Evolutionary conservation across 225 moss, liverwort and hornwort species (phyloP).

Genomic region (Lunularia cruciata): DNA sequence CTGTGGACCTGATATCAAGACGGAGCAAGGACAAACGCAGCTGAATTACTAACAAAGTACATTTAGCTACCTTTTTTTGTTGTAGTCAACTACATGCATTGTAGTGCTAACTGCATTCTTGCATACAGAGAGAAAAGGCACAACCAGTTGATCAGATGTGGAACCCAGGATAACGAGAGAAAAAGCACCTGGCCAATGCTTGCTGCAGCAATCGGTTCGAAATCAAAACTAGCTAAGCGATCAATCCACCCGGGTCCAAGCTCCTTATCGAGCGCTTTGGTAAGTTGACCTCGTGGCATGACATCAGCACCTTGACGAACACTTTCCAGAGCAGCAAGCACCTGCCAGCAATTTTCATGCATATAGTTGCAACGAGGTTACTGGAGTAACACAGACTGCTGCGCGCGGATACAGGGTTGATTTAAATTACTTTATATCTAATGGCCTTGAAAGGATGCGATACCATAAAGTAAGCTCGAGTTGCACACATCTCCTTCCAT

Average conservation of each 20-base stretch:
- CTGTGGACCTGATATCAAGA: slow-evolving; percentile 69
- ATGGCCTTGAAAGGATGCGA: background rate
- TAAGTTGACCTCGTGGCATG: slow-evolving; percentile 82
- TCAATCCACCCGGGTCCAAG: slow-evolving; percentile 78
- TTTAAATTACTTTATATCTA: too few relatives aligned
- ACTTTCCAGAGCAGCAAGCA: slow-evolving; percentile 88
- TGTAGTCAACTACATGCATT: too few relatives aligned
- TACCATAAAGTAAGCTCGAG: background rate
- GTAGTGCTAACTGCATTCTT: too few relatives aligned
- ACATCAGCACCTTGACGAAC: slow-evolving; percentile 97
- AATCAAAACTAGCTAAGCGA: slow-evolving; percentile 65
- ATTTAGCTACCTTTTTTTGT: background rate
- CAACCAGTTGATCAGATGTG: too few relatives aligned
- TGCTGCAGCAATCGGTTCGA: slow-evolving; percentile 91
- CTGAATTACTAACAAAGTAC: background rate
- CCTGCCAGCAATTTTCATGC: too few relatives aligned
- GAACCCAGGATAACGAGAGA: too few relatives aligned
- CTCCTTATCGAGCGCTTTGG: slow-evolving; percentile 76
- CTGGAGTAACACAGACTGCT: too few relatives aligned
- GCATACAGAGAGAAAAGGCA: too few relatives aligned
- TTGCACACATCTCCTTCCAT: background rate
- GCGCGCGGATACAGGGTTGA: too few relatives aligned
- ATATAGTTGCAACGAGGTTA: too few relatives aligned
- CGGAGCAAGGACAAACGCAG: background rate
- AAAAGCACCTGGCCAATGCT: slow-evolving; percentile 81